Evolutionary conservation across 108 stramenopile species (phyloP).

Genomic region (Stephanodiscus minutulus): DNA sequence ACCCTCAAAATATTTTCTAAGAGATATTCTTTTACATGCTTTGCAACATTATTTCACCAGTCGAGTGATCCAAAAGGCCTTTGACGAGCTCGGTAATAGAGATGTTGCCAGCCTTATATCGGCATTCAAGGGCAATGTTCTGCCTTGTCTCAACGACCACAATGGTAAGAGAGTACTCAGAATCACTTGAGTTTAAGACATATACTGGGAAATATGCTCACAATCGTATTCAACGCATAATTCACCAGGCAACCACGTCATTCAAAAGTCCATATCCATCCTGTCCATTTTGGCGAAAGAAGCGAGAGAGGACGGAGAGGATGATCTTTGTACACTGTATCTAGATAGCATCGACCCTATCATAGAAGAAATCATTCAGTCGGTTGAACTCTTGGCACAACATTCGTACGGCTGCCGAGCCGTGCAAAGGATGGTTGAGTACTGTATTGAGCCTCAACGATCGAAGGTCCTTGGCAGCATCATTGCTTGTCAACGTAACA

Average conservation of each 20-base stretch:
- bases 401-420: conserved; percentile 95
- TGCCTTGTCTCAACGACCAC: conserved; percentile 88
- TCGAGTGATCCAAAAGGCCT: conserved; percentile 89
- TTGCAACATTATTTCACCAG: conserved; percentile 45
- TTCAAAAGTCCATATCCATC: conserved; percentile 91
- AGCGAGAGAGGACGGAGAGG: conserved; percentile 34
- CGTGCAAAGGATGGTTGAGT: conserved; percentile 91
- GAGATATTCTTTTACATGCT: not conserved
- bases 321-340: conserved; percentile 29
- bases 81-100: conserved; percentile 67
- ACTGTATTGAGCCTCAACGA: conserved; percentile 75
- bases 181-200: not conserved
- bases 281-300: conserved; percentile 50
- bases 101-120: conserved; percentile 67
- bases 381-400: conserved; percentile 72
- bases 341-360: conserved; percentile 83
- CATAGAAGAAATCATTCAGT: conserved; percentile 72
- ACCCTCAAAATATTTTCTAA: not conserved
- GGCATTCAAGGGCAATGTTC: conserved; percentile 79
- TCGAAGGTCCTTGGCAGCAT: conserved; percentile 58
- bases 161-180: conserved; percentile 45
- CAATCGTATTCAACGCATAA: not conserved
- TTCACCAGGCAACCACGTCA: conserved; percentile 86
- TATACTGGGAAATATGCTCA: not conserved
- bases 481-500: conserved; percentile 35